These are phyloP conservation scores for Xylaria sp. DNA, from an alignment of 2,329 filamentous ascomycete genomes.

Conservation along the genomic window DNA sequence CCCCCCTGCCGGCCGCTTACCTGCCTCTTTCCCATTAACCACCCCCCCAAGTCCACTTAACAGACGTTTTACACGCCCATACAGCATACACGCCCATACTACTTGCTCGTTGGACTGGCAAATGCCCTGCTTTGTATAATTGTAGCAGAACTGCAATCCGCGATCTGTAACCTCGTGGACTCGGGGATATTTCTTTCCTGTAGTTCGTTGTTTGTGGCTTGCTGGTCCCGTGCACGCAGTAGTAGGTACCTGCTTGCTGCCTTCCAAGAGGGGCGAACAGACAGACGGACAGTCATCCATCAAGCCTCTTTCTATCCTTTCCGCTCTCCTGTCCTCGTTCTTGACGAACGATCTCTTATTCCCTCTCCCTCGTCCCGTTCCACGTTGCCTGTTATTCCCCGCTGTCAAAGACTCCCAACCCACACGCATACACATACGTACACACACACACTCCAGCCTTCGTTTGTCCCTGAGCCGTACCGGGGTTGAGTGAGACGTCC, in stretches of 20 bases:
- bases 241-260: background rate
- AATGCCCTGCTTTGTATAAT: constrained; percentile 10
- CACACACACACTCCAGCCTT: constrained; percentile 9
- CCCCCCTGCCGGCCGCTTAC: background rate
- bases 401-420: background rate
- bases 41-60: background rate
- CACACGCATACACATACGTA: background rate
- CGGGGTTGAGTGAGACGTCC: constrained; percentile 30
- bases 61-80: background rate
- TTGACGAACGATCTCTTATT: background rate
- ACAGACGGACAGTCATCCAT: background rate
- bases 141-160: constrained; percentile 3
- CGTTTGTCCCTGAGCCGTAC: constrained; percentile 30
- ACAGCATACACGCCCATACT: too few relatives aligned
- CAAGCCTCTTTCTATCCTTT: constrained; percentile 9
- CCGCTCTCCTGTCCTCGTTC: background rate
- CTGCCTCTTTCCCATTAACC: background rate
- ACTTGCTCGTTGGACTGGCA: background rate
- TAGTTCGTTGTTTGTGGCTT: constrained; percentile 32
- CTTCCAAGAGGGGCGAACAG: constrained; percentile 9
- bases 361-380: constrained; percentile 4
- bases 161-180: constrained; percentile 14
- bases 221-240: constrained; percentile 32
- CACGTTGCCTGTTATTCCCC: constrained; percentile 1
- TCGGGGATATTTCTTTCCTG: constrained; percentile 7